Percentiles rank a stretch among this genome's conserved stretches.
Conservation (phyloP, 2,329 filamentous ascomycete species). For the Macrophomina tecta region DNA sequence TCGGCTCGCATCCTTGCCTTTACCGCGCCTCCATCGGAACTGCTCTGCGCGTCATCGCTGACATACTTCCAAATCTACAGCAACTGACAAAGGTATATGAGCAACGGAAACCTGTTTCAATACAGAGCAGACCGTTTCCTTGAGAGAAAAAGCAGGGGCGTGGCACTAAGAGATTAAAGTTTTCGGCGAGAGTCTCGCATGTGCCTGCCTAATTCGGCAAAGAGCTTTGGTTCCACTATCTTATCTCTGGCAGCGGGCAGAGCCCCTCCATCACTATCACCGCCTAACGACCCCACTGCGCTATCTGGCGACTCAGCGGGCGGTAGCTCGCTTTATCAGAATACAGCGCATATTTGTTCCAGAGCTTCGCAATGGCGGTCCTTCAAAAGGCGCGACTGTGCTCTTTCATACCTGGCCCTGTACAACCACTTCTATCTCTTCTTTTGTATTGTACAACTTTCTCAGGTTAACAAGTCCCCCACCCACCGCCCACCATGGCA, state of each 20-base stretch:
- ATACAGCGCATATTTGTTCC: background rate
- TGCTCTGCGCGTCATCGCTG: background rate
- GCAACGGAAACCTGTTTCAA: no score
- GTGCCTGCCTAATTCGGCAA: background rate
- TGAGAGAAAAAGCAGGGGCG: no score
- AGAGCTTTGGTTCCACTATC: constrained; percentile 5
- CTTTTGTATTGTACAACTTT: background rate
- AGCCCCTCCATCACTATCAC: constrained; percentile 12
- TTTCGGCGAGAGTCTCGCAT: background rate
- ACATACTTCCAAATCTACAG: background rate
- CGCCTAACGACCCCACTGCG: constrained; percentile 3
- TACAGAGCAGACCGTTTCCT: no score
- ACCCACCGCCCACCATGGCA: background rate
- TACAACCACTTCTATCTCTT: background rate
- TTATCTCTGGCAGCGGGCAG: background rate
- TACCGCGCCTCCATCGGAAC: background rate
- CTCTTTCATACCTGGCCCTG: background rate
- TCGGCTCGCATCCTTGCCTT: constrained; percentile 13
- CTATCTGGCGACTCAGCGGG: background rate
- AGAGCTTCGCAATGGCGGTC: background rate
- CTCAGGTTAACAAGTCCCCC: background rate
- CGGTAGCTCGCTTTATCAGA: background rate
- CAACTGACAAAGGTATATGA: no score
- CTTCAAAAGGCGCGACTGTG: background rate
- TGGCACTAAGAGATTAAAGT: background rate